Evolutionary conservation across 1,284 basidiomycete species (phyloP), one percentile per base, ranked within the genome.

Genomic region (Ceratobasidium sp.): DNA sequence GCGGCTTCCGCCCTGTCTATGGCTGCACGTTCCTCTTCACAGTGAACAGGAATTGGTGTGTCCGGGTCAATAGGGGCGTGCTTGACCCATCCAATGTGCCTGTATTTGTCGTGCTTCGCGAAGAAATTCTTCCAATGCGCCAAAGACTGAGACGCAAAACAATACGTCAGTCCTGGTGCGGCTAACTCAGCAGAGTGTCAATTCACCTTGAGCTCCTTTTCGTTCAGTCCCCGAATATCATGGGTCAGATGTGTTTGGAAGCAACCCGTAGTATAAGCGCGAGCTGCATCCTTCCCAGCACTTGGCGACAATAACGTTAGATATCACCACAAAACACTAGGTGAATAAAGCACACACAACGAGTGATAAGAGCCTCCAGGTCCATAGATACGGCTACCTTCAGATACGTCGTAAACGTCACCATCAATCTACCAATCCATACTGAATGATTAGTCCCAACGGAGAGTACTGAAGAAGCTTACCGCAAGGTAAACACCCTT

Each of bases 191-290:
- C 7, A 44, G 11, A 14, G 11, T 21, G n/a, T 35, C 18, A 52
- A 77, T 87, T 79, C 78, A 94, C 95, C 80, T 84, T 82, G 76
- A 92, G 80, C 80, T 98, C 92, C 74, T 85, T 82, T 71, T 91
- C 87, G 46, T 83, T 86, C 76, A 98, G 81, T 13, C 92, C 96
- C 74, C 96, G 88, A 73, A 92, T 83, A 82, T 98, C 96, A 82
- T 98, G 92, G 46, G 95, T 98, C 57, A 89, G 87, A 82, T 98
- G 96, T 14, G 87, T 87, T 78, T 90, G 85, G 84, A 98, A 98
- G 81, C 96, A 98, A 5, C 95, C 95, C 0, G 96, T 98, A 41
- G 88, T 93, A 82, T 94, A 98, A 0, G 95, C 92, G 77, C 96
- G 85, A 35, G 93, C 92, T 14, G 94, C 95, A 80, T 98, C 96